Conservation (phyloP, 768 basidiomycete species). For the Pulveroboletus sp. region DNA sequence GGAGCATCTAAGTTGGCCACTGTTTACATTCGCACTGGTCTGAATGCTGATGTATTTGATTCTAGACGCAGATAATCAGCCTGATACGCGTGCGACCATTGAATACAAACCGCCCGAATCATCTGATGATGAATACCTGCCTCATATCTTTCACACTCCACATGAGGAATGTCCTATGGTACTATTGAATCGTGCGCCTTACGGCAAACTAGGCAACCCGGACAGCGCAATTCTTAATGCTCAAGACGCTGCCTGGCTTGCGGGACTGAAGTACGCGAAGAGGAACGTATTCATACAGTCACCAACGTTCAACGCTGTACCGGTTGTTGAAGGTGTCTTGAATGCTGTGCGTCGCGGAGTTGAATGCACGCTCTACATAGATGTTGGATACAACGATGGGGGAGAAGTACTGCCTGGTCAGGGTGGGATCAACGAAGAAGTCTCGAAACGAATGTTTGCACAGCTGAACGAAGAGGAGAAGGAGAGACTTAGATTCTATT, state of each 20-base stretch:
- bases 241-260: slow-evolving; percentile 69
- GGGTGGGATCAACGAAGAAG: slow-evolving; percentile 73
- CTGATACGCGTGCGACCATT: slow-evolving; percentile 30
- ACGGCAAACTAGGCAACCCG: slow-evolving; percentile 49
- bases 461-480: slow-evolving; percentile 44
- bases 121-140: slow-evolving; percentile 50
- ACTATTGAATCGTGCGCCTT: slow-evolving; percentile 60
- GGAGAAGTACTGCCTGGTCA: slow-evolving; percentile 65
- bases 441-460: slow-evolving; percentile 57
- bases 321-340: slow-evolving; percentile 56
- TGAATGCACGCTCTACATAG: slow-evolving; percentile 57
- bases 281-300: slow-evolving; percentile 71
- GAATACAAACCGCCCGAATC: slow-evolving; percentile 25
- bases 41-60: slow-evolving; percentile 10
- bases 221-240: slow-evolving; percentile 45
- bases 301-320: slow-evolving; percentile 67
- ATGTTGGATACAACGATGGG: slow-evolving; percentile 54
- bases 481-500: slow-evolving; percentile 48
- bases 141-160: slow-evolving; percentile 58
- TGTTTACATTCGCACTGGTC: background rate
- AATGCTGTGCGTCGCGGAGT: slow-evolving; percentile 62
- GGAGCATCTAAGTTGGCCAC: slow-evolving; percentile 37
- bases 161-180: slow-evolving; percentile 63
- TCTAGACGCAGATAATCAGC: slow-evolving; percentile 35
- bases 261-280: slow-evolving; percentile 57